These are phyloP conservation scores for Pythium pyrilobum DNA, from an alignment of 352 stramenopile species.

Conservation along the genomic window DNA sequence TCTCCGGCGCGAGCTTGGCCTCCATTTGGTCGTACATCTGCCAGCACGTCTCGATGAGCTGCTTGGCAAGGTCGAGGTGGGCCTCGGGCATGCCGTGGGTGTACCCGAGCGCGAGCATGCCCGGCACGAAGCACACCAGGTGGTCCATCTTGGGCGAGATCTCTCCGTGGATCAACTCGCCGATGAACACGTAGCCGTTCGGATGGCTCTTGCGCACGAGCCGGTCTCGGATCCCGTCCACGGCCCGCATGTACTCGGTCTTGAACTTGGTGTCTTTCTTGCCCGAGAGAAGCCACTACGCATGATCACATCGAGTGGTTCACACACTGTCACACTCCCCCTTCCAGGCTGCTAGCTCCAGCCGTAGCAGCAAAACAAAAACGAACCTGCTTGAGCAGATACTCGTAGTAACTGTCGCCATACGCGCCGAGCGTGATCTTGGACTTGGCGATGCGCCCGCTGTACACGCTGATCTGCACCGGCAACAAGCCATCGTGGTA, in stretches of 20 bases:
- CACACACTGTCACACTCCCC: too few relatives aligned
- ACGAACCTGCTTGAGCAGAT: conserved; percentile 74
- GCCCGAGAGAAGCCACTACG: conserved; percentile 62
- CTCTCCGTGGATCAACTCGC: conserved; percentile 48
- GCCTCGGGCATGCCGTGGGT: conserved; percentile 54
- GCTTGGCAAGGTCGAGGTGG: conserved; percentile 70
- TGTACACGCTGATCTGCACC: conserved; percentile 39
- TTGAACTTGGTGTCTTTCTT: conserved; percentile 76
- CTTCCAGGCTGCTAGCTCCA: too few relatives aligned
- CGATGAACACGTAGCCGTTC: conserved; percentile 60
- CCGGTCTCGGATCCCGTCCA: conserved; percentile 54
- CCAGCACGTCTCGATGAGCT: conserved; percentile 81
- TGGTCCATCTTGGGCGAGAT: conserved; percentile 84
- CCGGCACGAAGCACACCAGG: conserved; percentile 88
- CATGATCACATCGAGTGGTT: background rate
- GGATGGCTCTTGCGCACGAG: conserved; percentile 53
- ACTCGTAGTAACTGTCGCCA: conserved; percentile 85
- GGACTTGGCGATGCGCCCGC: conserved; percentile 31
- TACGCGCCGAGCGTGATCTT: conserved; percentile 72
- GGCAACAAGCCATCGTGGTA: conserved; percentile 52
- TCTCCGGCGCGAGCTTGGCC: conserved; percentile 85
- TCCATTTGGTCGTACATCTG: conserved; percentile 83
- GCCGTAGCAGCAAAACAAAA: background rate
- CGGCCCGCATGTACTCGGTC: conserved; percentile 51
- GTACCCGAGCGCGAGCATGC: conserved; percentile 81